Evolutionary conservation across 1,284 basidiomycete species (phyloP).

Genomic region (Cystobasidium slooffiae): DNA sequence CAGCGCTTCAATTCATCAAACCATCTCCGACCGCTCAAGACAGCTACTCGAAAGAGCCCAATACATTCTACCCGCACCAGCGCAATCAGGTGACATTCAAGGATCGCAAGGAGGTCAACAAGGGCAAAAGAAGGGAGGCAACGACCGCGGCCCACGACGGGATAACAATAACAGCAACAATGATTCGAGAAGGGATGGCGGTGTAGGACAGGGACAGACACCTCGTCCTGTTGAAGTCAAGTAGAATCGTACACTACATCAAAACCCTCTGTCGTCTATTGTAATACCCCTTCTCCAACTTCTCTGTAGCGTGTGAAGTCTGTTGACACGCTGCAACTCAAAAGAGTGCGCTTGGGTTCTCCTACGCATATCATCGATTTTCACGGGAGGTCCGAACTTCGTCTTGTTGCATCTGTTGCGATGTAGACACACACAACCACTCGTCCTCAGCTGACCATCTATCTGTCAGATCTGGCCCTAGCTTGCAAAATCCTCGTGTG

Average conservation of each 20-base stretch:
- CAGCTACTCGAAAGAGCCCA: constrained; percentile 41
- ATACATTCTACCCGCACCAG: constrained; percentile 38
- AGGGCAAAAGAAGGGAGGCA: constrained; percentile 32
- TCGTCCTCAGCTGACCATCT: too few relatives aligned
- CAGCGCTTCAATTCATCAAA: constrained; percentile 42
- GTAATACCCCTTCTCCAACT: neutral
- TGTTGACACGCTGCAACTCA: too few relatives aligned
- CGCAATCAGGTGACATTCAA: constrained; percentile 17
- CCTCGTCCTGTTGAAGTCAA: constrained; percentile 42
- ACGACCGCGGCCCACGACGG: constrained; percentile 10
- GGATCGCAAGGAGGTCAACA: constrained; percentile 27
- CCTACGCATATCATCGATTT: too few relatives aligned
- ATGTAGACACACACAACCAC: neutral
- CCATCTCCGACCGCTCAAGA: constrained; percentile 40
- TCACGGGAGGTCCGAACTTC: neutral
- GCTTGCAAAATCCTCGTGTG: too few relatives aligned
- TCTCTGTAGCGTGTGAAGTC: too few relatives aligned
- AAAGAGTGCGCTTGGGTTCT: too few relatives aligned
- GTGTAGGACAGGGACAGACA: constrained; percentile 41
- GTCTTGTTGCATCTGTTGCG: neutral
- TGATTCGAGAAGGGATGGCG: constrained; percentile 1
- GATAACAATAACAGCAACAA: constrained; percentile 15
- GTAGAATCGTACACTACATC: neutral
- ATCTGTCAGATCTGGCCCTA: too few relatives aligned
- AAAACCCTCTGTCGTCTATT: neutral